Evolutionary conservation across 345 rosid genomes (phyloP).

Genomic region (Eucalyptus coolabah): DNA sequence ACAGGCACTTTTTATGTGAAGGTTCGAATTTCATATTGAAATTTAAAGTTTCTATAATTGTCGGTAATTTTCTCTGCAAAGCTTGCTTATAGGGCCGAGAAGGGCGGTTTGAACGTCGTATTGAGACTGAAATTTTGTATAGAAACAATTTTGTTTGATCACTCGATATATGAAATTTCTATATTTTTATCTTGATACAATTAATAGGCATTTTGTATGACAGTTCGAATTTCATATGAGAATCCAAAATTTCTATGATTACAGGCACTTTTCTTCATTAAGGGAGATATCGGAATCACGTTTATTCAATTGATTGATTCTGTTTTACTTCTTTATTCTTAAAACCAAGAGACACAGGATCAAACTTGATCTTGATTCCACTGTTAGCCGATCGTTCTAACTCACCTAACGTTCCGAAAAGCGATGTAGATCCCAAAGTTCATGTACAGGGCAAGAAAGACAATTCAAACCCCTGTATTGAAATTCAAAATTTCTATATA

Average conservation of each 20-base stretch:
- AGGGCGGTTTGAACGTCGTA: too few relatives aligned
- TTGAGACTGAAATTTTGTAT: not conserved
- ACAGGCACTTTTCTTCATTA: fast-evolving
- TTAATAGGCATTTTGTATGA: not conserved
- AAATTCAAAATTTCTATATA: too few relatives aligned
- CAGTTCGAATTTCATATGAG: fast-evolving
- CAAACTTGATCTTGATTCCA: not conserved
- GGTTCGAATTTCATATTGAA: not conserved
- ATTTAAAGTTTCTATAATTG: not conserved
- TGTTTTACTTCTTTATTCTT: too few relatives aligned
- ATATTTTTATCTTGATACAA: not conserved
- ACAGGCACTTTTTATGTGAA: not conserved
- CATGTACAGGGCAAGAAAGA: not conserved
- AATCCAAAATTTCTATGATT: too few relatives aligned
- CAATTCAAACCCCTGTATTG: fast-evolving
- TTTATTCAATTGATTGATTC: not conserved
- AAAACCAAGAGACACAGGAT: not conserved
- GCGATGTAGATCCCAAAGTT: fast-evolving
- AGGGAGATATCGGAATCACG: not conserved
- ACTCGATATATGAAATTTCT: not conserved
- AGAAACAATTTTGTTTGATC: not conserved
- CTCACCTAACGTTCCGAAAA: not conserved
- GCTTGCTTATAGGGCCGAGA: too few relatives aligned
- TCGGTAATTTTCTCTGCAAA: too few relatives aligned
- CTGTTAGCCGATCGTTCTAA: fast-evolving